Percentiles rank a stretch among this genome's conserved stretches.
These are phyloP conservation scores for Tulasnella sp. DNA, from an alignment of 768 basidiomycete species.

Conservation along the genomic window DNA sequence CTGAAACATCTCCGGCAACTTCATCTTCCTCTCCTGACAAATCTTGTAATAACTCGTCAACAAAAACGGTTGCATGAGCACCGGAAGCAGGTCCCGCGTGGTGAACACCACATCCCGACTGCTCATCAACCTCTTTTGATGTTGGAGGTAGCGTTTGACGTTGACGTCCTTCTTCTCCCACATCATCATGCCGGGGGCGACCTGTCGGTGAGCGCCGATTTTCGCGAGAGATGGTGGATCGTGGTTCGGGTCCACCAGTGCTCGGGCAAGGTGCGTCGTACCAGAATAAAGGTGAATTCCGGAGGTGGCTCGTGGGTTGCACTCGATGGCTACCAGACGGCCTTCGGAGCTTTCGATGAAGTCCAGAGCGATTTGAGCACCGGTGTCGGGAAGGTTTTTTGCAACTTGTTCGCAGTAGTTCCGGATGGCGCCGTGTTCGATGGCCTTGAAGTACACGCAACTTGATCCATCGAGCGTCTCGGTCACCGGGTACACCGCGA, in stretches of 20 bases:
- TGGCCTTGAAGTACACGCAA: conserved; percentile 17
- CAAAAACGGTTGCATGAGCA: conserved; percentile 17
- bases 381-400: not conserved
- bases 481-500: conserved; percentile 12
- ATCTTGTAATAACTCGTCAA: conserved; percentile 17
- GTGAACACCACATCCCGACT: conserved; percentile 13
- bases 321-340: conserved; percentile 16
- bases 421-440: conserved; percentile 9
- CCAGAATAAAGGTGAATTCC: conserved; percentile 14
- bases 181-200: conserved; percentile 19
- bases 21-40: conserved; percentile 13
- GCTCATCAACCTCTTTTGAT: conserved; percentile 11
- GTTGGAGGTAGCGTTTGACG: conserved; percentile 1
- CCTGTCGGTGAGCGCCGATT: conserved; percentile 12
- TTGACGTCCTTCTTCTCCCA: conserved; percentile 16
- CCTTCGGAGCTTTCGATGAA: conserved; percentile 12
- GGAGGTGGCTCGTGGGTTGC: conserved; percentile 18
- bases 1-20: conserved; percentile 19
- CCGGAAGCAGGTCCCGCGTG: conserved; percentile 6
- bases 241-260: not conserved
- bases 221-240: not conserved
- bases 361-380: conserved; percentile 14
- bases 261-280: not conserved
- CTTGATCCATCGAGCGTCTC: conserved; percentile 15
- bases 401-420: conserved; percentile 2